Base-by-base conservation (phyloP, 257 asterid genomes). In the Nicotiana tomentosiformis region DNA sequence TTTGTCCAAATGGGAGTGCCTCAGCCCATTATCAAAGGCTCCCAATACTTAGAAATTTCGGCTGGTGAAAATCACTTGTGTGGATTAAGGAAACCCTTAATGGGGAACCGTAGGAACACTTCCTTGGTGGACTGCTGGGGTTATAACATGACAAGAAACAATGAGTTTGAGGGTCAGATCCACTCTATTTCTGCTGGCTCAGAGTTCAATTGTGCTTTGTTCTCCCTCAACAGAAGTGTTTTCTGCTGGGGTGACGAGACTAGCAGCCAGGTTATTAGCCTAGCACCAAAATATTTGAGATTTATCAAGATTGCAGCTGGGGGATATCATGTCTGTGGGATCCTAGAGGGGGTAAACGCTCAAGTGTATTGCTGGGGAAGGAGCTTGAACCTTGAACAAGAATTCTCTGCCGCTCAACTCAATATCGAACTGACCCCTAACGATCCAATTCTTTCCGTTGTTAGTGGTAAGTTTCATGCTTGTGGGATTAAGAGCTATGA, bases 81-180 rank as follows among this genome's bases (percentile, higher is more conserved):
- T 81, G 99, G 93, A 1, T 82, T 95, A 90, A 86, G 98, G 46
- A 91, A 90, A 66, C 98, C 98, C 76, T 88, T 93, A 66, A 86
- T 68, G 91, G 98, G 97, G 37, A 89, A 39, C 78, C 85, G 85
- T 62, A 87, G 97, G 60, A 91, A 93, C 85, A 84, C 87, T 33
- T 91, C 99, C 0, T 68, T 92, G 32, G 94, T 95, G 7, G 99
- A 95, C 76, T 95, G 99, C 18, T 95, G 99, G 99, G 99, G 99
- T 7, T 95, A 95, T 67, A 95, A 95, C 86, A 95, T 95, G 98
- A 92, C 99, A 0, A 86, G 83, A 43, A 92, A 86, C 56, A 90
- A 92, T 76, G 85, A 15, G 74, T 91, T 93, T 72, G 90, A 92
- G 62, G 98, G 97, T 82, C 97, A 89, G 93, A 90, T 95, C 90